These are phyloP conservation scores for Sedum album DNA, from an alignment of 164 flowering plant species.

Conservation along the genomic window DNA sequence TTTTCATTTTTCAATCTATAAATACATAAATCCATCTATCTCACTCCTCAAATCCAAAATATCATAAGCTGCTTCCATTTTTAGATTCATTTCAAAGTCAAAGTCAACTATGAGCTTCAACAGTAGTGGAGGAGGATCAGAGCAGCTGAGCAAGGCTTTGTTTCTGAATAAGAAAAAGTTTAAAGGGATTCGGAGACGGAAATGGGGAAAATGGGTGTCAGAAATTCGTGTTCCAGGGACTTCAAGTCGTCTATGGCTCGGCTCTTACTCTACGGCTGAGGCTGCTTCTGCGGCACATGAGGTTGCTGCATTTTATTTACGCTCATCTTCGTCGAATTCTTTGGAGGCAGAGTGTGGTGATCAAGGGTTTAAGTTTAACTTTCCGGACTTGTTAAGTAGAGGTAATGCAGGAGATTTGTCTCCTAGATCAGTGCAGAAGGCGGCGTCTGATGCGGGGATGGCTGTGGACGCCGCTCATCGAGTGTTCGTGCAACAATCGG, in stretches of 20 bases:
- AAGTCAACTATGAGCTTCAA: constrained; percentile 1
- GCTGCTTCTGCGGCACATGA: neutral
- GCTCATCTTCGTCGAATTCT: neutral
- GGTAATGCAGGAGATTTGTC: constrained; percentile 22
- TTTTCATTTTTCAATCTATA: neutral
- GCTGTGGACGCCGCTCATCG: constrained; percentile 31
- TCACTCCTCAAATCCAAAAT: neutral
- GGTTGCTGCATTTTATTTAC: neutral
- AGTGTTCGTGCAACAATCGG: neutral
- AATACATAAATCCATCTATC: neutral
- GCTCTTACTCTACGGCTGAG: neutral
- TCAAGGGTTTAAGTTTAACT: neutral
- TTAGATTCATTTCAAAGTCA: neutral
- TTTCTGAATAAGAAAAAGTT: neutral
- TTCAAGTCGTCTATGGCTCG: neutral
- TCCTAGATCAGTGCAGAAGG: constrained; percentile 49
- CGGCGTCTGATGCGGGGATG: constrained; percentile 64
- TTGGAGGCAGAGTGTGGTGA: neutral
- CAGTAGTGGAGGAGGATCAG: neutral
- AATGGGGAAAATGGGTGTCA: constrained; percentile 7
- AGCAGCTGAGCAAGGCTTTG: neutral
- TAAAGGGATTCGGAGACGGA: constrained; percentile 1
- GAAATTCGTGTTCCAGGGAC: constrained; percentile 6
- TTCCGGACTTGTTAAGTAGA: neutral
- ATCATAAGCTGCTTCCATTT: neutral